A percentile compares a stretch with the other conserved stretches of the same genome.
Conservation (phyloP, 805 yeast species). For the Wickerhamiella sorbophila region DNA sequence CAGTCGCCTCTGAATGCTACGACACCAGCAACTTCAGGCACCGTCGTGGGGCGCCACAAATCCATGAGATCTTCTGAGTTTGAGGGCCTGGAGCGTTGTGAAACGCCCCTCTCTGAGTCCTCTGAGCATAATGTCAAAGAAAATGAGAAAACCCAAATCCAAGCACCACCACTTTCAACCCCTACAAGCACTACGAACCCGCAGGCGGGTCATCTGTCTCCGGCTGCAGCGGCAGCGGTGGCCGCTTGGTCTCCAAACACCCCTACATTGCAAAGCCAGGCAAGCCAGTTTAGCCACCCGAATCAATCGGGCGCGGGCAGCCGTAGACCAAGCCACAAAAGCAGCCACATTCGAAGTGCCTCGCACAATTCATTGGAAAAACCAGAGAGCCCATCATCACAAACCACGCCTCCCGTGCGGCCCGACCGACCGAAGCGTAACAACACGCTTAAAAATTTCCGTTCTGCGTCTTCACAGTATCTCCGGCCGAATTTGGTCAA, state of each 20-base stretch:
- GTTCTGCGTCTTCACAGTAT: conserved; percentile 38
- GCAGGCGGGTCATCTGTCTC: neutral
- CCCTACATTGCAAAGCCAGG: neutral
- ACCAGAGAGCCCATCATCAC: neutral
- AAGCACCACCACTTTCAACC: neutral
- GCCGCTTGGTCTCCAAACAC: conserved; percentile 6
- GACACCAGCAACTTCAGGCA: neutral
- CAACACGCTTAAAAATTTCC: conserved; percentile 32
- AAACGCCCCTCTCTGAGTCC: neutral
- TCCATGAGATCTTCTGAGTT: neutral
- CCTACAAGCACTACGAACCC: neutral
- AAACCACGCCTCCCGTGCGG: conserved; percentile 1
- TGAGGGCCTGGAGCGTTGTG: conserved; percentile 2
- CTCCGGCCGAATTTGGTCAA: conserved; percentile 24
- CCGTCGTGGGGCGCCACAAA: neutral
- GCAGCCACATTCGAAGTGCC: neutral
- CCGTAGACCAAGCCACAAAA: conserved; percentile 1
- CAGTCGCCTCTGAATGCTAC: neutral
- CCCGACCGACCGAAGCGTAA: neutral
- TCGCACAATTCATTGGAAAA: neutral
- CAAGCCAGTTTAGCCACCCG: neutral
- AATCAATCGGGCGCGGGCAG: conserved; percentile 4
- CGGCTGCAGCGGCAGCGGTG: conserved; percentile 9
- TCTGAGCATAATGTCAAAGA: neutral
- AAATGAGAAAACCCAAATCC: neutral